Evolutionary conservation across 2,329 filamentous ascomycete species (phyloP), one percentile per base, ranked within the genome.

Genomic region (Metarhizium robertsii): DNA sequence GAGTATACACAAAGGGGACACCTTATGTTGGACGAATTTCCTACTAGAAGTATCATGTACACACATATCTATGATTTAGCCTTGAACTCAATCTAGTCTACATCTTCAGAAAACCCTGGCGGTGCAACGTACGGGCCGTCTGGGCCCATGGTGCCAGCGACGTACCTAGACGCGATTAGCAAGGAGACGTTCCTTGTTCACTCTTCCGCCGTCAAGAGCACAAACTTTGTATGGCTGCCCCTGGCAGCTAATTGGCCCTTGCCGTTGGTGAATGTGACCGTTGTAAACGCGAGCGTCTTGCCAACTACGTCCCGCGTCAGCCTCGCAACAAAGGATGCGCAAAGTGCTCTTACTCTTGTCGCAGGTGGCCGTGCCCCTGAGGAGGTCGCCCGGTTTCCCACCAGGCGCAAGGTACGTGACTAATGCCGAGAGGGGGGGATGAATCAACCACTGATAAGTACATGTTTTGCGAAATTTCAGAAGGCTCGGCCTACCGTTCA

Each of bases 161-260:
- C 71, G 53, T 73, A 79, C 63, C 76, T 79, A 29, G 1, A 13
- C 5, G 6, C 2, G 3, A 30, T 64, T n/a, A 64, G 57, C 42
- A n/a, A 38, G 1, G 10, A 14, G 47, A 50, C 42, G 6, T 11
- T 34, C 10, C 32, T 34, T 34, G 32, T 10, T 34, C 10, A 49
- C 30, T 34, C 16, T 18, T 13, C 40, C 18, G 42, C 16, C 6
- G 4, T 29, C 2, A 34, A 6, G 45, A 20, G 6, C 38, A 3
- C 38, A 60, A 62, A 85, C 83, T 86, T 86, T 14, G 83, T 86
- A 63, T 86, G 83, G 60, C 82, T 86, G 47, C 83, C 83, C 50
- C 83, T 71, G 0, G 83, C 83, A 11, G 81, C 78, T 4, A 86
- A 65, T 47, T 86, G 76, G 6, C 81, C 82, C 57, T 82, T 78